These are phyloP conservation scores for Cicer cuneatum DNA, from an alignment of 306 rosid genomes.

Conservation along the genomic window DNA sequence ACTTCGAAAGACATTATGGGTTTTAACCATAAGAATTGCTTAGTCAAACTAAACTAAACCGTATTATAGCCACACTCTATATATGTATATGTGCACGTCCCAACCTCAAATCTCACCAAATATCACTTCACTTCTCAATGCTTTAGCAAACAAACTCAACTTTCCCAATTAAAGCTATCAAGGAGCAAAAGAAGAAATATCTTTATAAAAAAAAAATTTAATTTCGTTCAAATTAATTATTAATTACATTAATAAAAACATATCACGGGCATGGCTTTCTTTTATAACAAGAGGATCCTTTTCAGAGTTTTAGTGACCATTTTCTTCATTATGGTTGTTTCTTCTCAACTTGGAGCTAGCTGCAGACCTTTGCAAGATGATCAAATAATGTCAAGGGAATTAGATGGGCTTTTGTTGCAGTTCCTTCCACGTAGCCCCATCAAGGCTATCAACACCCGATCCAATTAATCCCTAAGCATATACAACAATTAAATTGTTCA, in stretches of 20 bases:
- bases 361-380: slow-evolving; percentile 53
- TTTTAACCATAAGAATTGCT: neutral
- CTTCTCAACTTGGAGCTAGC: slow-evolving; percentile 46
- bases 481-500: no score
- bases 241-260: neutral
- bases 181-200: neutral
- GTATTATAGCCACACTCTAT: no score
- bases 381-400: neutral
- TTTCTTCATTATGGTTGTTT: slow-evolving; percentile 41
- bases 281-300: slow-evolving; percentile 29
- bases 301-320: slow-evolving; percentile 40
- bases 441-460: slow-evolving; percentile 35
- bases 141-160: no score
- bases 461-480: slow-evolving; percentile 23
- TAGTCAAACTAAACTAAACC: neutral
- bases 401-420: slow-evolving; percentile 49
- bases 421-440: slow-evolving; percentile 50
- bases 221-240: neutral
- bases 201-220: neutral
- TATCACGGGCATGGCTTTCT: slow-evolving; percentile 8
- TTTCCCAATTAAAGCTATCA: no score
- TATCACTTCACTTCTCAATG: no score
- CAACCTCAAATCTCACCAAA: no score
- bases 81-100: no score
- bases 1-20: no score